Conservation (phyloP, 176 grass and related monocot genomes). For the Oryza coarctata region DNA sequence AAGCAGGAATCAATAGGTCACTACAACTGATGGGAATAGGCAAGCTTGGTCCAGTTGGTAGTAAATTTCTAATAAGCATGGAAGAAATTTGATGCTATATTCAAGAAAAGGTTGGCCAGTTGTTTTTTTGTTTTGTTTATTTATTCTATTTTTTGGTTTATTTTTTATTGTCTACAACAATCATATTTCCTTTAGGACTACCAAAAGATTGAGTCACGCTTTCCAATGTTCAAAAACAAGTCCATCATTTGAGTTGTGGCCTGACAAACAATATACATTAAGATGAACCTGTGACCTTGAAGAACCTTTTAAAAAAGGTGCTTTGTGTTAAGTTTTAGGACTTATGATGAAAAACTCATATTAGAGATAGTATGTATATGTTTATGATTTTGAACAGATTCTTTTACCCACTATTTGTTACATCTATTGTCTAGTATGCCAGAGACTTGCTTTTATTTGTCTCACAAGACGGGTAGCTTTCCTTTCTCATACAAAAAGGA, state of each 20-base stretch:
- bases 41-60: neutral
- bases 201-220: neutral
- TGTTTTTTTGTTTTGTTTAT: conserved; percentile 4
- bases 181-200: neutral
- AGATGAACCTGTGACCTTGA: neutral
- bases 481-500: neutral
- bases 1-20: neutral
- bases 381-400: neutral
- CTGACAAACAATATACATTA: neutral
- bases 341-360: neutral
- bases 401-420: neutral
- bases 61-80: neutral
- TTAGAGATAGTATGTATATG: neutral
- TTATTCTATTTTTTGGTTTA: neutral
- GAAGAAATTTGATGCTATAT: neutral
- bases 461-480: too few species aligned
- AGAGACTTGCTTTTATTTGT: neutral
- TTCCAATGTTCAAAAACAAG: neutral
- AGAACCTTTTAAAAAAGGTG: neutral
- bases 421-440: neutral
- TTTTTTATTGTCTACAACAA: neutral
- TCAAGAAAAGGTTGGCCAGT: neutral
- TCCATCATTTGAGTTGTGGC: neutral
- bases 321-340: neutral
- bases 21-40: neutral